Evolutionary conservation across 495 filamentous ascomycete species (phyloP).

Genomic region (Astrothelium macrocarpum): DNA sequence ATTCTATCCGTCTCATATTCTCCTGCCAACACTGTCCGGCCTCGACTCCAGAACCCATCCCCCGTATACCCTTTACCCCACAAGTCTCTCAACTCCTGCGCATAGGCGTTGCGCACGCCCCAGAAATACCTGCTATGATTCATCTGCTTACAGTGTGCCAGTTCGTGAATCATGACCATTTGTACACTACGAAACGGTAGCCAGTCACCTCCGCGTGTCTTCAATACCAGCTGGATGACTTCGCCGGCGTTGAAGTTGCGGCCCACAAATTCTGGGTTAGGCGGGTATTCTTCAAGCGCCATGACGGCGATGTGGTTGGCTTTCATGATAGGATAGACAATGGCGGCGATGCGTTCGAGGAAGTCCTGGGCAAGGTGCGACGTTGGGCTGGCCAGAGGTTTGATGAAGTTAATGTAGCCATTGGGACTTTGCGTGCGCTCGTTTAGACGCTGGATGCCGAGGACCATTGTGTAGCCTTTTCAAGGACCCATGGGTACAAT

Average conservation of each 20-base stretch:
- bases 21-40: slow-evolving; percentile 49
- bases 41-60: slow-evolving; percentile 68
- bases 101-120: slow-evolving; percentile 58
- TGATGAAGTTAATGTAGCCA: slow-evolving; percentile 64
- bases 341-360: slow-evolving; percentile 66
- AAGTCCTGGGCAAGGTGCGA: slow-evolving; percentile 51
- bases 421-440: slow-evolving; percentile 56
- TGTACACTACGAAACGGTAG: slow-evolving; percentile 65
- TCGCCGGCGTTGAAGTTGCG: slow-evolving; percentile 83
- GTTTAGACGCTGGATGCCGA: slow-evolving; percentile 61
- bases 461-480: slow-evolving; percentile 43
- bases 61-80: slow-evolving; percentile 60
- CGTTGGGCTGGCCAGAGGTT: slow-evolving; percentile 50
- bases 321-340: slow-evolving; percentile 68
- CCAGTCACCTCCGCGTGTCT: slow-evolving; percentile 52
- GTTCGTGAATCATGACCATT: slow-evolving; percentile 76
- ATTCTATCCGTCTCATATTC: slow-evolving; percentile 44
- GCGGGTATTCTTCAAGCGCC: slow-evolving; percentile 66
- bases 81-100: slow-evolving; percentile 51
- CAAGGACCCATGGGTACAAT: not conserved
- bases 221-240: slow-evolving; percentile 68
- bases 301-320: slow-evolving; percentile 55
- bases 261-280: slow-evolving; percentile 64
- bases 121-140: slow-evolving; percentile 68
- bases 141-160: slow-evolving; percentile 78